A percentile compares a stretch with the other conserved stretches of the same genome.
phyloP scores from a whole-genome alignment of 2,329 filamentous ascomycete species.

The Aspergillus sp. region DNA sequence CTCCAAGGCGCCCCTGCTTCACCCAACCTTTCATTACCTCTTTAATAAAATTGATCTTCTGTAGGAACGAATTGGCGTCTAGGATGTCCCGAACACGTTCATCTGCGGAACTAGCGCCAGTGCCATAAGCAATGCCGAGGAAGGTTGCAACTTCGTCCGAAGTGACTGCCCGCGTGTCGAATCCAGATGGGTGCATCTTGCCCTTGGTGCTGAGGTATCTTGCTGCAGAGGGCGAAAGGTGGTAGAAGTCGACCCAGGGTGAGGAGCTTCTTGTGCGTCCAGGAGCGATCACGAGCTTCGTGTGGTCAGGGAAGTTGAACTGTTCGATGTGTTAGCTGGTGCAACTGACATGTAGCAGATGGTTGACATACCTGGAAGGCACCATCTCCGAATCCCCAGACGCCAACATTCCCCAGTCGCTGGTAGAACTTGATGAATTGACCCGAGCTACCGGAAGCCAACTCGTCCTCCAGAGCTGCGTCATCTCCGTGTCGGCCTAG shows the following conservation, averaged over 20 bases:
- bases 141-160: conserved; percentile 46
- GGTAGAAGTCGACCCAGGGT: conserved; percentile 51
- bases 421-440: conserved; percentile 55
- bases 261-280: conserved; percentile 41
- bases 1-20: conserved; percentile 40
- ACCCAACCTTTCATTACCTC: conserved; percentile 46
- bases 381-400: conserved; percentile 54
- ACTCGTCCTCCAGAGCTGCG: conserved; percentile 30
- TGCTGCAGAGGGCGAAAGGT: conserved; percentile 49
- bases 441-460: conserved; percentile 28
- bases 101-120: conserved; percentile 35
- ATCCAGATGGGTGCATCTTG: conserved; percentile 46
- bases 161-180: conserved; percentile 44
- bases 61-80: conserved; percentile 46
- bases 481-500: conserved; percentile 46
- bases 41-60: conserved; percentile 46
- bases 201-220: conserved; percentile 44
- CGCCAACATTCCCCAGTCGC: conserved; percentile 54
- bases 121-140: conserved; percentile 42
- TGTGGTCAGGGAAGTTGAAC: conserved; percentile 57
- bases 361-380: conserved; percentile 44
- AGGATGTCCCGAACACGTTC: conserved; percentile 45
- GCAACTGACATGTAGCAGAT: background rate
- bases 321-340: conserved; percentile 13
- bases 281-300: conserved; percentile 51